phyloP scores from a whole-genome alignment of 495 filamentous ascomycete species.

The Hypoxylon trugodes region DNA sequence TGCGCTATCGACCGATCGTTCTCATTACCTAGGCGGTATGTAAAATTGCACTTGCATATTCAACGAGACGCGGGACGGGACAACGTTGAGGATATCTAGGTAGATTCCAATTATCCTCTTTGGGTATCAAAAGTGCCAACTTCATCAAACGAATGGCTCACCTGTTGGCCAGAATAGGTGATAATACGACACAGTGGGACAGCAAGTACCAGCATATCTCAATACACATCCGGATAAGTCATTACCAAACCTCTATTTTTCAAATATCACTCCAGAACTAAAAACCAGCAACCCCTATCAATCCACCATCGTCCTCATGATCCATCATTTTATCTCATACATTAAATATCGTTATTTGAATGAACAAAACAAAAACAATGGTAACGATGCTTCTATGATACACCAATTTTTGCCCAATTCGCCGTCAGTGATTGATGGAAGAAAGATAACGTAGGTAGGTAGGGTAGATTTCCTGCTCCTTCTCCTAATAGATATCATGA shows the following conservation, averaged over 20 bases:
- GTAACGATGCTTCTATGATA: constrained; percentile 27
- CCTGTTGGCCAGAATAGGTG: background rate
- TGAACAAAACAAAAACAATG: constrained; percentile 12
- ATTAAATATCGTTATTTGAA: constrained; percentile 20
- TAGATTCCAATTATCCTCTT: no score
- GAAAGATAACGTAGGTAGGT: background rate
- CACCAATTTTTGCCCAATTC: constrained; percentile 10
- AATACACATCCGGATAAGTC: background rate
- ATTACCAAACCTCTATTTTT: background rate
- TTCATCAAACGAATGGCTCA: background rate
- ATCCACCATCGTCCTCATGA: constrained; percentile 1
- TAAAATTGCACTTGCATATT: background rate
- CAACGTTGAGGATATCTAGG: no score
- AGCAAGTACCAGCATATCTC: background rate
- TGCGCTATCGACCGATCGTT: background rate
- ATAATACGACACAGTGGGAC: background rate
- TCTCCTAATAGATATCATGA: background rate
- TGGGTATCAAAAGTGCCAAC: no score
- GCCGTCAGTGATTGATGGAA: constrained; percentile 5
- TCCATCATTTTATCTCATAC: constrained; percentile 1
- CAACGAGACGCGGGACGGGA: background rate
- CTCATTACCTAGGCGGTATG: no score
- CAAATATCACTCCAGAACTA: background rate
- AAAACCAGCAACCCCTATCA: background rate
- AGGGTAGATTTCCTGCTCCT: background rate